These are phyloP conservation scores for Mortierella sp. DNA, from an alignment of 371 early-diverging fungal genomes.

Conservation along the genomic window DNA sequence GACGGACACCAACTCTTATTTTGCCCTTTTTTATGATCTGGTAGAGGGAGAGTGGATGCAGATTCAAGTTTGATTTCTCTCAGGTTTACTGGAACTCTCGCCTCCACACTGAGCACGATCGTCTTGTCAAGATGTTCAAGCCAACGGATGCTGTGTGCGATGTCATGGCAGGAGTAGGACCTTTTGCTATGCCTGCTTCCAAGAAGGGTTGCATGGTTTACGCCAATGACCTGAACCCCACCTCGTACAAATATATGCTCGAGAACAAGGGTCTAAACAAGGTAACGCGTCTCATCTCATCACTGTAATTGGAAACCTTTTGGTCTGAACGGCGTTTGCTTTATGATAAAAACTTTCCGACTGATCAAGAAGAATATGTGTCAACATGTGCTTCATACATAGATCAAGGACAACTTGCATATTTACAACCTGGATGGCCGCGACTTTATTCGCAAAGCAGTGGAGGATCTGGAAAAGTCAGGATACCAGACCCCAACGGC, in stretches of 20 bases:
- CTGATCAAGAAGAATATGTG: background rate
- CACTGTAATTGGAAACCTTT: background rate
- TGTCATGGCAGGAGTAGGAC: constrained; percentile 99
- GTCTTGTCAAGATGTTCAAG: constrained; percentile 86
- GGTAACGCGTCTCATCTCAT: constrained; percentile 56
- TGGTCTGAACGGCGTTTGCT: background rate
- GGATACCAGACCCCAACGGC: constrained; percentile 41
- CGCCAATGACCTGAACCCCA: constrained; percentile 99
- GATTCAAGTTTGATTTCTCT: constrained; percentile 95
- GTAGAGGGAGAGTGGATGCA: constrained; percentile 92
- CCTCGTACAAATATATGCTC: constrained; percentile 83
- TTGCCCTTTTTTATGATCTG: background rate
- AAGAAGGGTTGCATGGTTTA: constrained; percentile 89
- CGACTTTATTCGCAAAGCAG: constrained; percentile 85
- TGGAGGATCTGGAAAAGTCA: constrained; percentile 63
- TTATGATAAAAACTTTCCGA: background rate
- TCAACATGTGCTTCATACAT: background rate
- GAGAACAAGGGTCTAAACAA: constrained; percentile 91
- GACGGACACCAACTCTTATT: background rate
- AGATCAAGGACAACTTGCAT: constrained; percentile 69
- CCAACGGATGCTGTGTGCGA: constrained; percentile 90
- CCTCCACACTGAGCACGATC: constrained; percentile 95
- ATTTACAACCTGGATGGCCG: constrained; percentile 94
- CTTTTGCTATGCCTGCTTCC: constrained; percentile 97
- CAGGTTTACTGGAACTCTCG: constrained; percentile 99